phyloP scores from a whole-genome alignment of 1,284 basidiomycete genomes.

The Trichosporon sp. region DNA sequence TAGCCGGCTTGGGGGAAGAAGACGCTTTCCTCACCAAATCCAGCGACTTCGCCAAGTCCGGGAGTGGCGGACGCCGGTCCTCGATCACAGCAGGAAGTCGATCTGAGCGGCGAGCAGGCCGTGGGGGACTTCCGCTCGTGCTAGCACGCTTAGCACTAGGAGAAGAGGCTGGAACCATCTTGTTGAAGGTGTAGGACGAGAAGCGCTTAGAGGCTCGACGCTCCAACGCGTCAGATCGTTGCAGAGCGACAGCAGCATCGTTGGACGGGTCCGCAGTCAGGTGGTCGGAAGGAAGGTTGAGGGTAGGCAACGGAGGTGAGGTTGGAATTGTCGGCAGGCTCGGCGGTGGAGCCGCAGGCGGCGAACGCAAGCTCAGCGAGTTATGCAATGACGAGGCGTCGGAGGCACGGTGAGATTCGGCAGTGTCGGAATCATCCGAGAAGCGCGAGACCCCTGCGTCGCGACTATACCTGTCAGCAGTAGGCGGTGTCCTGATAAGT shows the following conservation, averaged over 20 bases:
- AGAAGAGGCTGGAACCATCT: conserved; percentile 66
- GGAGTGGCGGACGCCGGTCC: not conserved
- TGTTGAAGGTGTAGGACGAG: conserved; percentile 91
- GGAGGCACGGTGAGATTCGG: conserved; percentile 17
- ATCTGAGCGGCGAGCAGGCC: conserved; percentile 38
- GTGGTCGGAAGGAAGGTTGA: not conserved
- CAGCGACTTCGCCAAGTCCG: not conserved
- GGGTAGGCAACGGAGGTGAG: not conserved
- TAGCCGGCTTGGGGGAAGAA: not conserved
- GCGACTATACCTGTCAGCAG: conserved; percentile 2
- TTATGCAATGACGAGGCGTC: conserved; percentile 14
- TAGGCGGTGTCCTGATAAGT: not conserved
- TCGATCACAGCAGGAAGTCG: conserved; percentile 27
- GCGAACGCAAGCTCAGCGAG: conserved; percentile 27
- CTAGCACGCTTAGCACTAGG: conserved; percentile 31
- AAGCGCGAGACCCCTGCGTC: conserved; percentile 32
- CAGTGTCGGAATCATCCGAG: conserved; percentile 39
- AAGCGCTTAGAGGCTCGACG: conserved; percentile 93
- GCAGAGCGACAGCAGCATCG: conserved; percentile 54
- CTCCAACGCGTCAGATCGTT: conserved; percentile 79
- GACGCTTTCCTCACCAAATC: not conserved
- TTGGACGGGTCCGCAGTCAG: not conserved
- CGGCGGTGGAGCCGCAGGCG: conserved; percentile 37
- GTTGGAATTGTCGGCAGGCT: not conserved
- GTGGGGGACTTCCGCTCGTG: conserved; percentile 34